Evolutionary conservation across 2,329 filamentous ascomycete species (phyloP), one percentile per base, ranked within the genome.

Genomic region (Alternaria conjuncta): DNA sequence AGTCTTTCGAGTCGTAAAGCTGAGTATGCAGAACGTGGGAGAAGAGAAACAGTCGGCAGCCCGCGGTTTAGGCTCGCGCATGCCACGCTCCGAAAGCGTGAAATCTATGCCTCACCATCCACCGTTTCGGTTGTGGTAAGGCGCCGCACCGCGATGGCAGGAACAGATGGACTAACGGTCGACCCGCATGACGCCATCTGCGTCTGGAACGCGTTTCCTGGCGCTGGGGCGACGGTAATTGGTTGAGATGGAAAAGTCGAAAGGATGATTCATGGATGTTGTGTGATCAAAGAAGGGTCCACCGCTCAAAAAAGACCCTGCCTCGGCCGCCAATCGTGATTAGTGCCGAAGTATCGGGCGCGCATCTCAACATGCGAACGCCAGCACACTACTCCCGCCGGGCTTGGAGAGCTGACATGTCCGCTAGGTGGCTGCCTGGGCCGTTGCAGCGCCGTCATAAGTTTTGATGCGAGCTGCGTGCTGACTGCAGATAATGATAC

Each of bases 131-230:
- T 60, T 59, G 57, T 47, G 56, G 61, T 56, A 60, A 63, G 62
- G 46, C 57, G 55, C 62, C 64, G 65, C 21, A 26, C 57, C 64
- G 65, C 71, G 71, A 73, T 73, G 63, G 68, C 66, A 73, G 70
- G 61, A 57, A 71, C 63, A 73, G 54, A 72, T 73, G 66, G 65
- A 70, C 71, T 73, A 73, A 46, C 63, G 65, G 49, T 26, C 23
- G 51, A 53, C 51, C n/a, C 63, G 41, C 51, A 70, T 72, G 63
- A 68, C 68, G 68, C 70, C 67, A 72, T 71, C 58, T 59, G 62
- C 59, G 50, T 72, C 71, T 65, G 67, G 69, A 66, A 65, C 67
- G 56, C 61, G 56, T 59, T 65, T 60, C 11, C 21, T 11, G 51
- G 56, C 21, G 49, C 51, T 50, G 15, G 18, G 45, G 20, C 30